Conservation (phyloP, 176 grass and related monocot species). For the Triticum timopheevii region DNA sequence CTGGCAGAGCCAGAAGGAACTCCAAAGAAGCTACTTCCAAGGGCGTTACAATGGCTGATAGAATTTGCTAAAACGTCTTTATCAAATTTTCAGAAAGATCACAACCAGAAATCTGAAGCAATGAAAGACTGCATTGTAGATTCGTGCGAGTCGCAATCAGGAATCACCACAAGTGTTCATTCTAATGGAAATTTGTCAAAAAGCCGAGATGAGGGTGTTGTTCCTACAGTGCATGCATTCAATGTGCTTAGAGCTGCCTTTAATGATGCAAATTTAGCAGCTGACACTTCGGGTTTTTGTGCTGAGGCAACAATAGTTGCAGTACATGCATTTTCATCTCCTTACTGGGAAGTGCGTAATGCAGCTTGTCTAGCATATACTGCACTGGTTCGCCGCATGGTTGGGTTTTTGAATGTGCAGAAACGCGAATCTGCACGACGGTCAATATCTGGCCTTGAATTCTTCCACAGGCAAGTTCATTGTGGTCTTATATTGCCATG, state of each 20-base stretch:
- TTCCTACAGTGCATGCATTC: constrained; percentile 92
- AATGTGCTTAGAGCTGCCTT: constrained; percentile 92
- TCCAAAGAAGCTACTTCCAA: constrained; percentile 94
- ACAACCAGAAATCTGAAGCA: constrained; percentile 33
- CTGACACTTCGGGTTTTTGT: constrained; percentile 88
- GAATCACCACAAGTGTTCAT: constrained; percentile 32
- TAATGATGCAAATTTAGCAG: constrained; percentile 85
- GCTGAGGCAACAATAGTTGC: constrained; percentile 91
- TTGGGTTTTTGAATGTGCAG: constrained; percentile 92
- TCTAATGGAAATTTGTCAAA: constrained; percentile 67
- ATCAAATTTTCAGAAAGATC: constrained; percentile 45
- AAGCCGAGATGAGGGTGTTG: constrained; percentile 75
- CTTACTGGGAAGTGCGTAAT: constrained; percentile 97
- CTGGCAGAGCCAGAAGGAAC: constrained; percentile 91
- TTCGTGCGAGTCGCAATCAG: constrained; percentile 22
- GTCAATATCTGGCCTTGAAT: constrained; percentile 89
- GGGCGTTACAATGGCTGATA: constrained; percentile 72
- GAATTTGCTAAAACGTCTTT: constrained; percentile 76
- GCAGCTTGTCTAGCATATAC: constrained; percentile 94
- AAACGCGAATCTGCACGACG: constrained; percentile 76
- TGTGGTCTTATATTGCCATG: constrained; percentile 1
- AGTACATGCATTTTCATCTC: constrained; percentile 83
- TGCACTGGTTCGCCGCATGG: constrained; percentile 78
- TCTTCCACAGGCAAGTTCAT: constrained; percentile 89
- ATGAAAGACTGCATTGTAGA: constrained; percentile 25